These are phyloP conservation scores for Alternaria gaisen DNA, from an alignment of 2,329 filamentous ascomycete species.

Conservation along the genomic window DNA sequence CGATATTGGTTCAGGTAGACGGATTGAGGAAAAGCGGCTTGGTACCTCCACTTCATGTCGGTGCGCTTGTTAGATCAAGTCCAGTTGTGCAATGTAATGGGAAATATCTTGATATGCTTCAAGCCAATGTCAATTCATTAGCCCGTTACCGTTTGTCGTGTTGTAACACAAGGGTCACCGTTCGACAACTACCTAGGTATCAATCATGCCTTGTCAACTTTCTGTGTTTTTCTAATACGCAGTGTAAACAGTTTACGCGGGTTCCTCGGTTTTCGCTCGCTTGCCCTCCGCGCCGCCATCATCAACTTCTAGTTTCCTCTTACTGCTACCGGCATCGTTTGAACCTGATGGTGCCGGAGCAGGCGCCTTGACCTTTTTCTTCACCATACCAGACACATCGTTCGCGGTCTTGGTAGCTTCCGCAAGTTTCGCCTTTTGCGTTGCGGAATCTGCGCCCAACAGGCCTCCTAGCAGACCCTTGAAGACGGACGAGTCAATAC, in stretches of 20 bases:
- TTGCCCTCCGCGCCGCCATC: slow-evolving; percentile 37
- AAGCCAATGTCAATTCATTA: not conserved
- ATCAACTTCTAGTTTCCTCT: slow-evolving; percentile 46
- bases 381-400: slow-evolving; percentile 77
- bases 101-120: not conserved
- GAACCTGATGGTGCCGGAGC: slow-evolving; percentile 16
- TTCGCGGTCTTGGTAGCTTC: slow-evolving; percentile 78
- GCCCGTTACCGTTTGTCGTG: not conserved
- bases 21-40: not conserved
- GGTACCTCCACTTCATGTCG: not conserved
- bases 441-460: slow-evolving; percentile 68
- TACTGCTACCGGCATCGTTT: slow-evolving; percentile 29
- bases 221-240: too few species aligned
- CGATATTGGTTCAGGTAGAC: not conserved
- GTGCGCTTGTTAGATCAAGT: not conserved
- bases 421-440: slow-evolving; percentile 71
- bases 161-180: not conserved
- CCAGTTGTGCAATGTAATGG: not conserved
- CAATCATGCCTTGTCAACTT: not conserved
- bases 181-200: not conserved
- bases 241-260: not conserved
- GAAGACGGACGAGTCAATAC: slow-evolving; percentile 57
- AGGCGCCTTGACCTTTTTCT: slow-evolving; percentile 69
- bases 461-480: slow-evolving; percentile 71
- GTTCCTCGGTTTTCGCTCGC: slow-evolving; percentile 47